These are phyloP conservation scores for Trichoderma aggressivum DNA, from an alignment of 2,329 filamentous ascomycete species.

Conservation along the genomic window DNA sequence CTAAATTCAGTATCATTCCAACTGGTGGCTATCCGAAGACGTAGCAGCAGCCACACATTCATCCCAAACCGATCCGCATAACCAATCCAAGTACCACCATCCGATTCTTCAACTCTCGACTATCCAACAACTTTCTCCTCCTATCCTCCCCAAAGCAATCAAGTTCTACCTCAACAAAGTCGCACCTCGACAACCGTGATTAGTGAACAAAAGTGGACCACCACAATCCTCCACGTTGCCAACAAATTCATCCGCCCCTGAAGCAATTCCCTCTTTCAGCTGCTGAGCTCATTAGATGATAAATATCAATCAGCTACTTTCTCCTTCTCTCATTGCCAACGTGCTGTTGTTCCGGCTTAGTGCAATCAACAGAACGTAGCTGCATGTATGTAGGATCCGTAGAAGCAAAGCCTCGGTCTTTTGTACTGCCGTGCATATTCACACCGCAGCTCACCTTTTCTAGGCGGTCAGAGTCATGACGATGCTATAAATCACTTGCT, in stretches of 20 bases:
- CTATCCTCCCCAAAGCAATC: not conserved
- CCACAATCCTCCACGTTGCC: not conserved
- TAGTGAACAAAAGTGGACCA: not conserved
- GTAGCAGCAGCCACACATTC: not conserved
- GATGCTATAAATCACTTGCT: not conserved
- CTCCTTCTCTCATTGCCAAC: not conserved
- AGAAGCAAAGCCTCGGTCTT: not conserved
- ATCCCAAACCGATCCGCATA: not conserved
- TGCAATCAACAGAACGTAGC: not conserved
- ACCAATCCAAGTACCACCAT: not conserved
- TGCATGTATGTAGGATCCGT: not conserved
- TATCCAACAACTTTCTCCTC: not conserved
- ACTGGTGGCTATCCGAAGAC: not conserved
- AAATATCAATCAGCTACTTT: not conserved
- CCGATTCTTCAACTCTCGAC: not conserved
- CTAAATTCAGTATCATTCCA: not conserved
- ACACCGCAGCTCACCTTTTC: not conserved
- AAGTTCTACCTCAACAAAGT: not conserved
- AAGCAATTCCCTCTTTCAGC: not conserved
- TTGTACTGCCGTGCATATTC: not conserved
- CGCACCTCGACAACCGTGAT: not conserved
- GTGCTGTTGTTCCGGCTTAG: not conserved
- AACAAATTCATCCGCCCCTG: not conserved
- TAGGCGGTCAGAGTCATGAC: not conserved
- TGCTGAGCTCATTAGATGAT: not conserved